Evolutionary conservation across 1,284 basidiomycete species (phyloP), one percentile per base, ranked within the genome.

Genomic region (Stygiomarasmius scandens): DNA sequence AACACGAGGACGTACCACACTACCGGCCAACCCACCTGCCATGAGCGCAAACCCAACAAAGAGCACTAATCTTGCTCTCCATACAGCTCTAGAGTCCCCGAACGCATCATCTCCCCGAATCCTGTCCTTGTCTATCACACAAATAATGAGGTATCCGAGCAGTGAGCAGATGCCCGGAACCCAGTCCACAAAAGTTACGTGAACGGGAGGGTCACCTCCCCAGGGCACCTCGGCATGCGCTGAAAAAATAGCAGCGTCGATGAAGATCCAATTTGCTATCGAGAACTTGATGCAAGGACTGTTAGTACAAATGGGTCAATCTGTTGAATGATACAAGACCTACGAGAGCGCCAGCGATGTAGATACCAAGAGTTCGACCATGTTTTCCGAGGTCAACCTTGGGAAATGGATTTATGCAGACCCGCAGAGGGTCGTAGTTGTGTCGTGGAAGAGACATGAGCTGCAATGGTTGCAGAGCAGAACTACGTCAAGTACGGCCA

Each of bases 21-120:
- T 95, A 47, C 96, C 96, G 9, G 96, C 96, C 52, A 98, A 73
- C 1, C 96, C 96, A 24, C 96, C 96, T 0, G 96, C 96, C 93
- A 98, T 93, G 51, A 98, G 74, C 0, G 96, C 95, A 67, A 99
- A 98, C 0, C 96, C 96, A 61, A 98, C 84, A 74, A 99, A 99
- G 64, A 98, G 75, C 64, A 96, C 86, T 61, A 96, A 75, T 34
- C 95, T 78, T 1, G 95, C 95, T 59, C 92, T 82, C 92, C 93
- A 96, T 16, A 96, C 93, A 1, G 93, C 90, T 5, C 86, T 77
- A 0, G 89, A 80, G 64, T 94, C 92, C 3, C 89, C 87, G 70
- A 87, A 90, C 2, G 82, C 85, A 61, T 92, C 93, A 8, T 95
- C 91, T 0, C 90, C 89, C 23, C 87, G 79, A 54, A 98, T 82